Evolutionary conservation across 2,329 filamentous ascomycete species (phyloP).

Genomic region (Penicillium brasilianum): DNA sequence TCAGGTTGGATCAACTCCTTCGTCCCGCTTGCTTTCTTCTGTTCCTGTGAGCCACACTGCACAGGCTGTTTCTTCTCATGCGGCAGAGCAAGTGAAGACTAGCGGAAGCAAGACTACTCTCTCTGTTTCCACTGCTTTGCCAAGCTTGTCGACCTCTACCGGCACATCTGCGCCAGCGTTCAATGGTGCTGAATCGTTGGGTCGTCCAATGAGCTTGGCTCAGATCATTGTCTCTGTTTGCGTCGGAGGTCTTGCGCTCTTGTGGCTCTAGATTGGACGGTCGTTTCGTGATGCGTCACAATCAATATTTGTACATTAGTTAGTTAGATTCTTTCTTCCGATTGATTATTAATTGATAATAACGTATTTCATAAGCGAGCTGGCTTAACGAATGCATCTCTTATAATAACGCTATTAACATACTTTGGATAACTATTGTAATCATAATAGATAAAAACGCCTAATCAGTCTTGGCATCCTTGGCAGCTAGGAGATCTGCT

Average conservation of each 20-base stretch:
- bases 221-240: neutral
- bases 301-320: conserved; percentile 1
- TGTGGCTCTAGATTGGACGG: conserved; percentile 3
- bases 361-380: no score
- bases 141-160: neutral
- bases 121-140: neutral
- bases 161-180: neutral
- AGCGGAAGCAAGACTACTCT: conserved; percentile 1
- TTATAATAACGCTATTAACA: no score
- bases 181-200: conserved; percentile 3
- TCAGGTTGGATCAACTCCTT: neutral
- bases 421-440: no score
- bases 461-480: no score
- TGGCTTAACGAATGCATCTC: no score
- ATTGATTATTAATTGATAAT: neutral
- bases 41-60: neutral
- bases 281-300: neutral
- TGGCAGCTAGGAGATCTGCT: no score
- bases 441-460: no score
- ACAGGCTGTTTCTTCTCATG: neutral
- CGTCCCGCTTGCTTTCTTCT: neutral
- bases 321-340: neutral
- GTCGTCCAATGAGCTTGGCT: neutral
- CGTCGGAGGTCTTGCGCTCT: neutral
- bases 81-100: neutral